Conservation (phyloP, 2,329 filamentous ascomycete species). For the Aspergillus pseudotamarii region DNA sequence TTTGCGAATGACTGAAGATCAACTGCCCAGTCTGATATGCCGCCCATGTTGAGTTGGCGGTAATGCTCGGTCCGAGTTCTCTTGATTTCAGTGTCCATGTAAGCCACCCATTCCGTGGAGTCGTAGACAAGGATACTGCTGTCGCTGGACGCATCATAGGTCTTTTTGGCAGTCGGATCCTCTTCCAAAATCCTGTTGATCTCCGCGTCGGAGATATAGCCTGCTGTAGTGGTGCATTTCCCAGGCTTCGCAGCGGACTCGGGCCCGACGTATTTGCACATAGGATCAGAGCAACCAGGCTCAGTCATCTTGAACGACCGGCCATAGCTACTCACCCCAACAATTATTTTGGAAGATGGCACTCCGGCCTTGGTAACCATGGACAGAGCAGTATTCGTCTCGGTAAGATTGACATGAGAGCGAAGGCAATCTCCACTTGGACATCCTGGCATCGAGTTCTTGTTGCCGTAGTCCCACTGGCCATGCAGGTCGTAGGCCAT, state of each 20-base stretch:
- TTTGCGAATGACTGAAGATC: background rate
- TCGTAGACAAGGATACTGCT: slow-evolving; percentile 36
- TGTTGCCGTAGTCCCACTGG: background rate
- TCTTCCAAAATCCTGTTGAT: background rate
- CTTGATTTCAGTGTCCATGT: slow-evolving; percentile 33
- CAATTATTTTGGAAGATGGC: slow-evolving; percentile 20
- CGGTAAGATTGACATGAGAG: background rate
- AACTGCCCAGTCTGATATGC: background rate
- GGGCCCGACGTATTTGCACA: background rate
- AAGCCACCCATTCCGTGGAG: slow-evolving; percentile 37
- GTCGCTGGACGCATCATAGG: slow-evolving; percentile 16
- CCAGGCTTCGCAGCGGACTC: background rate
- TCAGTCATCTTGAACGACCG: slow-evolving; percentile 39
- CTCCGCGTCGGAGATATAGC: background rate
- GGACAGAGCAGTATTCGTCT: background rate
- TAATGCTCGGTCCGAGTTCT: slow-evolving; percentile 22
- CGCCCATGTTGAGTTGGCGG: background rate
- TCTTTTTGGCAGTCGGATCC: background rate
- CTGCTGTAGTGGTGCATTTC: background rate
- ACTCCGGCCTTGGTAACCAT: background rate
- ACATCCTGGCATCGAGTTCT: background rate
- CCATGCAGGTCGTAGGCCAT: slow-evolving; percentile 27
- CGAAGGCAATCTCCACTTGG: background rate
- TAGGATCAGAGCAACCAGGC: slow-evolving; percentile 30
- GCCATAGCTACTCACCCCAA: slow-evolving; percentile 41